Conservation (phyloP, 2,329 filamentous ascomycete species). For the Hymenoscyphus albidus region DNA sequence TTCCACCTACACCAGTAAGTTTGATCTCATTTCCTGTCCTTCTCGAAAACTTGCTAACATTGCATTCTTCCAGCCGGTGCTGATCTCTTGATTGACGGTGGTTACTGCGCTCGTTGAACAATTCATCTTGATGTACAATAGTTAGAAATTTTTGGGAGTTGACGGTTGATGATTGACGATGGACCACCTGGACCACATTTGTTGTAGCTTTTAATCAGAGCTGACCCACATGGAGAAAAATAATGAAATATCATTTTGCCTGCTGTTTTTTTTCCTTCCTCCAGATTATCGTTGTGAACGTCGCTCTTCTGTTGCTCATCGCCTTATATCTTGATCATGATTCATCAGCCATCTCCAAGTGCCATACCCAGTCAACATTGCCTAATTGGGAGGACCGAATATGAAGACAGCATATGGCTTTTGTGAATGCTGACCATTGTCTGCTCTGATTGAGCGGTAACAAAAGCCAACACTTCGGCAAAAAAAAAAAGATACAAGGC, state of each 20-base stretch:
- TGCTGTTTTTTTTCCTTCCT: background rate
- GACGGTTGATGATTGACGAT: background rate
- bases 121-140: background rate
- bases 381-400: too few species aligned
- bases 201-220: slow-evolving; percentile 1
- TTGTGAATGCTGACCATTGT: too few species aligned
- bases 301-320: background rate
- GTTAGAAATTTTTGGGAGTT: background rate
- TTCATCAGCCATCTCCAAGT: too few species aligned
- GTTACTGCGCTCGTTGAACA: slow-evolving; percentile 34
- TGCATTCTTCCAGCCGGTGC: slow-evolving; percentile 36
- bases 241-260: background rate
- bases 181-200: background rate
- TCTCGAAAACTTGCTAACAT: background rate
- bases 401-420: too few species aligned
- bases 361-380: too few species aligned
- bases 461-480: too few species aligned
- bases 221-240: background rate
- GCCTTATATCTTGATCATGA: background rate
- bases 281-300: background rate
- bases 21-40: background rate
- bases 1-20: slow-evolving; percentile 41
- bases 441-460: too few species aligned
- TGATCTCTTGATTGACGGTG: slow-evolving; percentile 48
- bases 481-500: too few species aligned